Evolutionary conservation across 2,329 filamentous ascomycete genomes (phyloP).

Genomic region (Aspergillus flavus): DNA sequence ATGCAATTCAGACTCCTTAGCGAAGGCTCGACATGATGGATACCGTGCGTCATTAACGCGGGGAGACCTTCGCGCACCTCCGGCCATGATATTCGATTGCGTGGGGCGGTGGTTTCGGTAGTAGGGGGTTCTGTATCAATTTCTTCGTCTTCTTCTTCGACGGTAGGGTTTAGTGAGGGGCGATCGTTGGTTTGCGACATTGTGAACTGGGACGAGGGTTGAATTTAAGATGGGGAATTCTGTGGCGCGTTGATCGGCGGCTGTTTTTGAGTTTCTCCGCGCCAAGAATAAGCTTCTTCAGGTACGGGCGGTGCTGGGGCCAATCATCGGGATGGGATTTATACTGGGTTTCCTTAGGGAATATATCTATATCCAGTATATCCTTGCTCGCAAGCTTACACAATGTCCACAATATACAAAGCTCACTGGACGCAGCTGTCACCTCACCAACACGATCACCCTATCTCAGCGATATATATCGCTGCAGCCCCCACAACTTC

Average conservation of each 20-base stretch:
- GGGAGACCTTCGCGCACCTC: conserved; percentile 20
- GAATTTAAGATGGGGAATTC: conserved; percentile 13
- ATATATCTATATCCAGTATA: too few relatives aligned
- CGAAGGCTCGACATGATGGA: not conserved
- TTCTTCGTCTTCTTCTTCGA: conserved; percentile 19
- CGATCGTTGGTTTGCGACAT: conserved; percentile 9
- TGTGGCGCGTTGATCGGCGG: not conserved
- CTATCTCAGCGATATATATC: too few relatives aligned
- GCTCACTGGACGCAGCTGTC: too few relatives aligned
- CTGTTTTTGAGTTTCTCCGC: conserved; percentile 1
- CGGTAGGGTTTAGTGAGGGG: conserved; percentile 17
- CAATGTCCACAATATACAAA: too few relatives aligned
- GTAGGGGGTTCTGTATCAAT: not conserved
- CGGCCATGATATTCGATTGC: conserved; percentile 19
- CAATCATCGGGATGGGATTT: too few relatives aligned
- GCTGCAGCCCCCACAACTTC: too few relatives aligned
- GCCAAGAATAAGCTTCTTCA: conserved; percentile 3
- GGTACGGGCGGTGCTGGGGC: not conserved
- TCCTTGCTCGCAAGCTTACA: too few relatives aligned
- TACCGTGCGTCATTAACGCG: not conserved
- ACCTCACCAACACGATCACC: too few relatives aligned
- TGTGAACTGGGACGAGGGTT: conserved; percentile 15
- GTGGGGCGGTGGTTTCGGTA: not conserved
- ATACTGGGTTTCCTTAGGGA: too few relatives aligned
- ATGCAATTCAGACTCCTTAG: not conserved